phyloP scores from a whole-genome alignment of 352 stramenopile genomes.

The Phytopythium helicoides region DNA sequence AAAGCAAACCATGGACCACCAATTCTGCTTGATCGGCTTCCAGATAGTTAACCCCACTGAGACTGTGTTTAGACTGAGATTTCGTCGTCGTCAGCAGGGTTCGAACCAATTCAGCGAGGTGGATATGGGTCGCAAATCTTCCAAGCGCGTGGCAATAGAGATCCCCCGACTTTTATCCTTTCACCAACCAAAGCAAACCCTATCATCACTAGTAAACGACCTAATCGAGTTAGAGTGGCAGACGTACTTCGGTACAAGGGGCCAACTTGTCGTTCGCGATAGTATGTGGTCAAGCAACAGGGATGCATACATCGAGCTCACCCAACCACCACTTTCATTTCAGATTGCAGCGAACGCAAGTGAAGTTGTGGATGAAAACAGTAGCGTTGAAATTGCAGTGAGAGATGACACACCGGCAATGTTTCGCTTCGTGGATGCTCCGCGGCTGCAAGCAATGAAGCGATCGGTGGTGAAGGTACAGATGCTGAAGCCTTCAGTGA shows the following conservation, averaged over 20 bases:
- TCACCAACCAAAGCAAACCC: constrained; percentile 5
- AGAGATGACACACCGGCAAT: background rate
- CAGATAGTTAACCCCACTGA: constrained; percentile 70
- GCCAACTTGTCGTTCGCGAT: constrained; percentile 16
- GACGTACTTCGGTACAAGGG: constrained; percentile 48
- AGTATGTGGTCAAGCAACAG: constrained; percentile 8
- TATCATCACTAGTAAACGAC: constrained; percentile 29
- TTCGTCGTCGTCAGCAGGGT: constrained; percentile 11
- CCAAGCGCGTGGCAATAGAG: constrained; percentile 40
- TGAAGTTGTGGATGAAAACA: background rate
- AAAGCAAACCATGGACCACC: constrained; percentile 40
- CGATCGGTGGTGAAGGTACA: too few relatives aligned
- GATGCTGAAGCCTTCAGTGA: too few relatives aligned
- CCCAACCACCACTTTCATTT: constrained; percentile 29
- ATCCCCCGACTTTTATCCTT: constrained; percentile 20
- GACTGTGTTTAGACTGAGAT: constrained; percentile 55
- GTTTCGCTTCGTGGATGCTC: constrained; percentile 8
- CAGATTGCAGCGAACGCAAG: constrained; percentile 13
- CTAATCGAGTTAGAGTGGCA: constrained; percentile 50
- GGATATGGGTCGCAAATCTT: constrained; percentile 51
- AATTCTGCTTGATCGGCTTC: constrained; percentile 41
- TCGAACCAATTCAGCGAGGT: constrained; percentile 17
- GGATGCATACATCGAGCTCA: constrained; percentile 22
- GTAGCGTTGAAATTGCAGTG: background rate
- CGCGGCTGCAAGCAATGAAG: constrained; percentile 1